Conservation (phyloP, 768 basidiomycete genomes). For the Lactarius akahatsu region DNA sequence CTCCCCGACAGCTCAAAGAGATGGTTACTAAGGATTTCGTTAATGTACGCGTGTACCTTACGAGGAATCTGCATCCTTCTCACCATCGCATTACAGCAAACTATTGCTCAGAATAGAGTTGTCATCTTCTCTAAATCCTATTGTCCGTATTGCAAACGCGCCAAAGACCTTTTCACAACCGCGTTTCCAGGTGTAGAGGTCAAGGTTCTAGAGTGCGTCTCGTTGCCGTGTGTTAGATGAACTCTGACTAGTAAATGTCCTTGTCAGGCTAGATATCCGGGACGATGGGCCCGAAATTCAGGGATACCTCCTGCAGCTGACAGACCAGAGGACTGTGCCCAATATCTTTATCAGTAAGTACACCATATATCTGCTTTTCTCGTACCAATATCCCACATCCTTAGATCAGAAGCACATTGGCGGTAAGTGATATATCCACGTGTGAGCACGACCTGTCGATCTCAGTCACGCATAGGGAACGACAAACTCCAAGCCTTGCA, state of each 20-base stretch:
- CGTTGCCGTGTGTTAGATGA: neutral
- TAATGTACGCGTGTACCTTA: constrained; percentile 35
- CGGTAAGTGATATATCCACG: constrained; percentile 39
- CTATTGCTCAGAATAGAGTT: constrained; percentile 41
- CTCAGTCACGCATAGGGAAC: constrained; percentile 17
- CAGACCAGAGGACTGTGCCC: constrained; percentile 70
- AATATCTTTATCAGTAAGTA: constrained; percentile 70
- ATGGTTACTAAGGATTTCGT: constrained; percentile 41
- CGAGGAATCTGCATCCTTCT: neutral
- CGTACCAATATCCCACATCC: neutral
- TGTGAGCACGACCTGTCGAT: neutral
- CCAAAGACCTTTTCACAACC: constrained; percentile 40
- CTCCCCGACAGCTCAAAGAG: constrained; percentile 36
- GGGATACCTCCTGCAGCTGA: constrained; percentile 59
- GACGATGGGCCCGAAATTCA: constrained; percentile 66
- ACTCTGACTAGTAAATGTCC: neutral
- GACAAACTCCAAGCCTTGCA: constrained; percentile 26
- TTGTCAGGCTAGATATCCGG: constrained; percentile 53
- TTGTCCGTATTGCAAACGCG: constrained; percentile 44
- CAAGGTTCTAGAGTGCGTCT: constrained; percentile 40
- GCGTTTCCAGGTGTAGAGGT: constrained; percentile 35
- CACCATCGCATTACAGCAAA: constrained; percentile 30
- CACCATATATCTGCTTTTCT: neutral
- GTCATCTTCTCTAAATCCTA: constrained; percentile 43
- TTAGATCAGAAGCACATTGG: constrained; percentile 55